Percentiles rank a stretch among this genome's conserved stretches.
Evolutionary conservation across 2,329 filamentous ascomycete species (phyloP).

Genomic region (Penicillium sp.): DNA sequence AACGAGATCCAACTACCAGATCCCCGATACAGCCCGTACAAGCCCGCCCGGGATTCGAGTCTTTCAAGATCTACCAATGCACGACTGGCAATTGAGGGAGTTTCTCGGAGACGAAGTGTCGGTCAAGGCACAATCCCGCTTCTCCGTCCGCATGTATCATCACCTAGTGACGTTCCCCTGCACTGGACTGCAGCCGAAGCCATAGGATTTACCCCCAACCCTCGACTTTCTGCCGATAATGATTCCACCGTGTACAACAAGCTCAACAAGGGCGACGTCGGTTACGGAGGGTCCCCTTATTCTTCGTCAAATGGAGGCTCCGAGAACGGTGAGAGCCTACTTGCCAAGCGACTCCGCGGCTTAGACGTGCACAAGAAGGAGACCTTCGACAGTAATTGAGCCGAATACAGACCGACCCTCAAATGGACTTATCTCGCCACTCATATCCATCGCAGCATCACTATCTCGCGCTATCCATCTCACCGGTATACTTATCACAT

Average conservation of each 20-base stretch:
- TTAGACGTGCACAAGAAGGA: constrained; percentile 49
- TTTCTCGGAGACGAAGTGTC: constrained; percentile 55
- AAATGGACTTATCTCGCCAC: background rate
- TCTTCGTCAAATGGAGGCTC: constrained; percentile 36
- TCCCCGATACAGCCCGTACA: constrained; percentile 80
- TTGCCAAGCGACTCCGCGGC: constrained; percentile 64
- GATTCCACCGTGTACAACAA: constrained; percentile 57
- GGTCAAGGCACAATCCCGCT: constrained; percentile 37
- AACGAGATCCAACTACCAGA: constrained; percentile 89
- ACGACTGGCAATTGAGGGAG: constrained; percentile 56
- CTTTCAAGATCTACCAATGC: constrained; percentile 38
- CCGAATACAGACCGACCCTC: background rate
- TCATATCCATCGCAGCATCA: background rate
- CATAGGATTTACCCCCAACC: constrained; percentile 12
- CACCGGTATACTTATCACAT: constrained; percentile 1
- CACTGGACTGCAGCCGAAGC: constrained; percentile 9
- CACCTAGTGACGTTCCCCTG: constrained; percentile 10
- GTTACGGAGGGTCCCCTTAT: constrained; percentile 58
- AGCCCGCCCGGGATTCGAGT: constrained; percentile 52
- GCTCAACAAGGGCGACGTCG: constrained; percentile 60
- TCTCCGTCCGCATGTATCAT: constrained; percentile 10
- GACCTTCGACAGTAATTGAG: constrained; percentile 13
- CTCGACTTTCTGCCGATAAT: constrained; percentile 25
- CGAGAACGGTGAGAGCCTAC: constrained; percentile 58
- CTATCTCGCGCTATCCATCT: background rate